These are phyloP conservation scores for Incumbomyces lentus DNA, from an alignment of 2,329 filamentous ascomycete genomes.

Conservation along the genomic window DNA sequence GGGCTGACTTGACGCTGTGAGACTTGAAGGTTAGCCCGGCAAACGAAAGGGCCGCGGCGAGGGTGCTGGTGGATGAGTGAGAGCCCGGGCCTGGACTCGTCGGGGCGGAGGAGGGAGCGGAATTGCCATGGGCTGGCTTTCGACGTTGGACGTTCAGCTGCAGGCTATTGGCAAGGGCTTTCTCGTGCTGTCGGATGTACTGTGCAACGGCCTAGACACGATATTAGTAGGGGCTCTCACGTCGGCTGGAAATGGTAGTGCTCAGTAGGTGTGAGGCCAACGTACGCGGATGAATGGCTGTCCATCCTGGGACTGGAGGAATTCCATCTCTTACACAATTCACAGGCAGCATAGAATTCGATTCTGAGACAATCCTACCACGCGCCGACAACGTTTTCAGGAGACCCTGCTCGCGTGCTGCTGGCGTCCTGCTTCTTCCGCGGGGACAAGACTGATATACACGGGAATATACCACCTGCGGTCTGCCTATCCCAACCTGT, in stretches of 20 bases:
- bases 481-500: conserved; percentile 4
- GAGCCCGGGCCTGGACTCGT: conserved; percentile 51
- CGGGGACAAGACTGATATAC: not conserved
- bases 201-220: conserved; percentile 69
- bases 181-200: conserved; percentile 95
- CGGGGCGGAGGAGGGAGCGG: conserved; percentile 42
- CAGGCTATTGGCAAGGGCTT: conserved; percentile 88
- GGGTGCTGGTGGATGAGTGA: conserved; percentile 45
- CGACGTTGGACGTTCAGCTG: conserved; percentile 57
- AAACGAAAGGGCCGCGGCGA: conserved; percentile 78
- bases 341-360: not conserved
- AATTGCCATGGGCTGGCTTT: conserved; percentile 57
- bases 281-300: conserved; percentile 40
- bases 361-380: not conserved
- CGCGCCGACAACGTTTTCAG: not conserved
- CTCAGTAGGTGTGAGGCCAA: not conserved
- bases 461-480: not conserved
- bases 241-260: not conserved
- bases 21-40: conserved; percentile 78
- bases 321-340: conserved; percentile 31
- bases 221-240: conserved; percentile 1
- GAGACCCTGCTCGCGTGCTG: not conserved
- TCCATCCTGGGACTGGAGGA: conserved; percentile 40
- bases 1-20: conserved; percentile 75
- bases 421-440: not conserved